Percentiles rank a stretch among this genome's conserved stretches.
These are phyloP conservation scores for Geopyxis carbonaria DNA, from an alignment of 495 filamentous ascomycete species.

Conservation along the genomic window DNA sequence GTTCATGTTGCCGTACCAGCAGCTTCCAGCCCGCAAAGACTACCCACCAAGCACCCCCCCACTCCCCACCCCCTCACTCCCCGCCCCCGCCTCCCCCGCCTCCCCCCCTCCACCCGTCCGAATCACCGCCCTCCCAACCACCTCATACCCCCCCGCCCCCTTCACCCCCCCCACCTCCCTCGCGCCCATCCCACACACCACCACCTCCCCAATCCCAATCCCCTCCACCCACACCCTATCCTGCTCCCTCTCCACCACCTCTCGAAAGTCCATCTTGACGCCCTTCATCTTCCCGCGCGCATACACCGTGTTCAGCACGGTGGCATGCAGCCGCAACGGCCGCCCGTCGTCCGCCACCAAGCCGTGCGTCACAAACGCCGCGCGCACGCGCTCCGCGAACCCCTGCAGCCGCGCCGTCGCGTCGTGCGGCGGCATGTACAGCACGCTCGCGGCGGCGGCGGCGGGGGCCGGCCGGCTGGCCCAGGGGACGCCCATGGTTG, in stretches of 20 bases:
- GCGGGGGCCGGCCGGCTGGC: too few relatives aligned
- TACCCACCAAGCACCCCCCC: too few relatives aligned
- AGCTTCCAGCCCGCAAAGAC: too few relatives aligned
- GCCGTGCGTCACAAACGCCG: slow-evolving; percentile 43
- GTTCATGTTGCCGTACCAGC: too few relatives aligned
- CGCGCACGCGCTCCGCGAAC: slow-evolving; percentile 47
- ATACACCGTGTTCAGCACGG: slow-evolving; percentile 78
- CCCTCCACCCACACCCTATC: slow-evolving; percentile 45
- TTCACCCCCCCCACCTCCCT: slow-evolving; percentile 17
- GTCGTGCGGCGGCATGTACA: slow-evolving; percentile 38
- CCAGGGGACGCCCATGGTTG: slow-evolving; percentile 36
- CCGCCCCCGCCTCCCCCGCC: too few relatives aligned
- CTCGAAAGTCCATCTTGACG: slow-evolving; percentile 36
- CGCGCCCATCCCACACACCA: slow-evolving; percentile 65
- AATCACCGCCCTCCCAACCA: slow-evolving; percentile 1
- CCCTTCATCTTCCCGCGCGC: slow-evolving; percentile 29
- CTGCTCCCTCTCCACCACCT: slow-evolving; percentile 34
- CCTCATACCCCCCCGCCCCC: slow-evolving; percentile 7
- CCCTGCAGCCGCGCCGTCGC: slow-evolving; percentile 35
- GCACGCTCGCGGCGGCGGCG: slow-evolving; percentile 25
- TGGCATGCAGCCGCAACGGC: slow-evolving; percentile 66
- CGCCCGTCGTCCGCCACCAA: slow-evolving; percentile 44
- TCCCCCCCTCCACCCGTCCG: too few relatives aligned
- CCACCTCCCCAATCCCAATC: slow-evolving; percentile 43
- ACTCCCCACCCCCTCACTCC: too few relatives aligned